Evolutionary conservation across 208 protist genomes (phyloP), one percentile per base, ranked within the genome.

Genomic region (Trypanosoma vivax): DNA sequence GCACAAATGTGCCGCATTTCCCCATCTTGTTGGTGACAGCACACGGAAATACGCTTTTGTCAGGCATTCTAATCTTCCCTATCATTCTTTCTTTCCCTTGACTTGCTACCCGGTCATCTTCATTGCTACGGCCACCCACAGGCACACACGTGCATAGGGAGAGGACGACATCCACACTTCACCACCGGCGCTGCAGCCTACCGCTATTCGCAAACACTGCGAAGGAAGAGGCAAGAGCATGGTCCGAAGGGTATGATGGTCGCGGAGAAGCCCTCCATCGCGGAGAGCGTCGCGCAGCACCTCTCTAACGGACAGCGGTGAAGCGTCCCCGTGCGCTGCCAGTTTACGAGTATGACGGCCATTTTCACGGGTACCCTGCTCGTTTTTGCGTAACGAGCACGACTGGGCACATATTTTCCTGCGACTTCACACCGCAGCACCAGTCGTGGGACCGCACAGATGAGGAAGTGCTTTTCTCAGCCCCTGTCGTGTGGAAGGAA

Each of bases 211-310:
- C 46, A 33, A 4, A 18, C 30, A 2, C 33, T 7, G 4, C 14
- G 33, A 19, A 25, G 16, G 21, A 28, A 24, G 18, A 0, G 40
- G 4, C 6, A 18, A 41, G 5, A 41, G 40, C 13, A 90, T 89
- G 78, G 57, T 52, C 6, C 70, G 53, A 28, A 76, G 16, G 5
- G 77, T 97, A 37, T 97, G 18, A 96, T 96, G 91, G 93, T 97
- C 52, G 93, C 89, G 16, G 93, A 97, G 72, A 97, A 97, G 73
- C 93, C 90, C 19, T 95, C 83, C 25, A 80, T 97, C 24, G 93
- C 93, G 18, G 77, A 93, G 67, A 87, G 83, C 46, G 87, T 97
- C 30, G 79, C 90, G 13, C 51, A 63, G n/a, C 83, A 89, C 50
- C 68, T 96, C 11, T 92, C 81, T 38, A 75, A 90, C n/a, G 82